A percentile compares a stretch with the other conserved stretches of the same genome.
phyloP scores from a whole-genome alignment of 2,329 filamentous ascomycete genomes.

The Aaosphaeria arxii region DNA sequence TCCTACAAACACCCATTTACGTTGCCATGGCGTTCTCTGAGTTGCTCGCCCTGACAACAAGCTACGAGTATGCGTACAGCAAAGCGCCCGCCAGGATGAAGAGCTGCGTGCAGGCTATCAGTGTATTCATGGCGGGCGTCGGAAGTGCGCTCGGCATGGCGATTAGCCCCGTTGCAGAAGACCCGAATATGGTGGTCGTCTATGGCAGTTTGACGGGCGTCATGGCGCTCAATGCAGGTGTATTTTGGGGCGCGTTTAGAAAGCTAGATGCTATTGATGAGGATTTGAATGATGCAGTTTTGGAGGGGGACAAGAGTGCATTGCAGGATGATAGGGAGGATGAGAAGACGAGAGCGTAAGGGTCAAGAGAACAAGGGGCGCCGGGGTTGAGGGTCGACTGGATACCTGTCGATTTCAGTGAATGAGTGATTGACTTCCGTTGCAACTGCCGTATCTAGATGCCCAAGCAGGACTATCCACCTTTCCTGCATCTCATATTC shows the following conservation, averaged over 20 bases:
- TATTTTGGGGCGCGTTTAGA: constrained; percentile 23
- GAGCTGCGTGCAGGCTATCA: constrained; percentile 35
- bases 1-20: constrained; percentile 41
- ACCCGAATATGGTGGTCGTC: constrained; percentile 26
- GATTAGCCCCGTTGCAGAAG: constrained; percentile 25
- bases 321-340: too few relatives aligned
- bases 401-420: too few relatives aligned
- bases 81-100: constrained; percentile 44
- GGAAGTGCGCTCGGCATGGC: constrained; percentile 30
- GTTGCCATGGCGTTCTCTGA: constrained; percentile 41
- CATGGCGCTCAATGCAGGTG: constrained; percentile 11
- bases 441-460: too few relatives aligned
- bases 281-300: too few relatives aligned
- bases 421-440: too few relatives aligned
- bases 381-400: too few relatives aligned
- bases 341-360: too few relatives aligned
- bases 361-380: too few relatives aligned
- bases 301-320: too few relatives aligned
- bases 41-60: constrained; percentile 43
- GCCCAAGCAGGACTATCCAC: too few relatives aligned
- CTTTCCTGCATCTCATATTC: too few relatives aligned
- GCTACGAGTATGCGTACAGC: constrained; percentile 44
- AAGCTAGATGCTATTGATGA: not conserved
- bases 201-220: constrained; percentile 17
- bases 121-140: constrained; percentile 28